A percentile compares a stretch with the other conserved stretches of the same genome.
Evolutionary conservation across 208 protist species (phyloP).

Genomic region (Tritrichomonas foetus): DNA sequence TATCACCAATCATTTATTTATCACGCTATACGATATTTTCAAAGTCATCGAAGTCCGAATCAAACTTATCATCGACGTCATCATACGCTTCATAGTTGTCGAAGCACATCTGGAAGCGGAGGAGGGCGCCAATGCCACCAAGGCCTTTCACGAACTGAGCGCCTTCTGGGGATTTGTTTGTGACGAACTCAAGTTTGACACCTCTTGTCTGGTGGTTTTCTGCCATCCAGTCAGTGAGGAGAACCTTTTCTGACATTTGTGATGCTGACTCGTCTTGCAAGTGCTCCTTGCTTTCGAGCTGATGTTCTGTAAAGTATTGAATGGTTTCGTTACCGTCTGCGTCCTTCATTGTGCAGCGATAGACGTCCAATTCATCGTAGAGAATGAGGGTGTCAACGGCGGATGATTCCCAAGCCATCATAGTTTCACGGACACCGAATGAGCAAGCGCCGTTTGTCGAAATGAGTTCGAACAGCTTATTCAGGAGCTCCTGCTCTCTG

Average conservation of each 20-base stretch:
- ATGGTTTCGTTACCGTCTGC: conserved; percentile 41
- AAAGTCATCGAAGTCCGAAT: conserved; percentile 30
- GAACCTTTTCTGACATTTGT: conserved; percentile 53
- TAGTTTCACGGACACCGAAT: conserved; percentile 81
- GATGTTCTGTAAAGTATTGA: conserved; percentile 35
- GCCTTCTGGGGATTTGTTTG: conserved; percentile 58
- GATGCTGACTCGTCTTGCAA: neutral
- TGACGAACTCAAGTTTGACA: conserved; percentile 70
- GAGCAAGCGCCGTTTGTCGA: conserved; percentile 87
- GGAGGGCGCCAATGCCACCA: neutral
- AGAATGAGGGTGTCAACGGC: conserved; percentile 95
- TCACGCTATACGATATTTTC: neutral
- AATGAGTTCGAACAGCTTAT: conserved; percentile 96
- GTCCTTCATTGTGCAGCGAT: conserved; percentile 75
- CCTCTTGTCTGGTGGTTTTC: conserved; percentile 96
- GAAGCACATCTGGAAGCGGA: conserved; percentile 17
- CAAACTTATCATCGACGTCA: neutral
- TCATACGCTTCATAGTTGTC: neutral
- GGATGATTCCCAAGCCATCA: conserved; percentile 84
- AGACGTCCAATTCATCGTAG: conserved; percentile 88
- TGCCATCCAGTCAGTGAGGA: conserved; percentile 95
- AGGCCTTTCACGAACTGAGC: conserved; percentile 74
- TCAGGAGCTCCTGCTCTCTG: conserved; percentile 98
- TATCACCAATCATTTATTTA: no score
- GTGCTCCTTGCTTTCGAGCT: conserved; percentile 38